Conservation (phyloP, 164 flowering plant species). For the Vitis riparia region DNA sequence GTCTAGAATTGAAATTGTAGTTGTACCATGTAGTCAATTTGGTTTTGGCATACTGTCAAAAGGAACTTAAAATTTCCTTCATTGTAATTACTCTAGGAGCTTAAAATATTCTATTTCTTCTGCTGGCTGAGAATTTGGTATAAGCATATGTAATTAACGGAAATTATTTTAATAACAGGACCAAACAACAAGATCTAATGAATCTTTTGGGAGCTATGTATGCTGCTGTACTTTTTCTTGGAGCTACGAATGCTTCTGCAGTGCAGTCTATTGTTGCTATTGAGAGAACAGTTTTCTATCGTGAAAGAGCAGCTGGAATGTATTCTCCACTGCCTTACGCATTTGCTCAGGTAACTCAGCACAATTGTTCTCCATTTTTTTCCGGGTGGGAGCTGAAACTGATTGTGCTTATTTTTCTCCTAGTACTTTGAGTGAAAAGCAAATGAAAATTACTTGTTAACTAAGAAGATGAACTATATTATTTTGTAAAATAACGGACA, state of each 20-base stretch:
- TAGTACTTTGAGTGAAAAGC: neutral
- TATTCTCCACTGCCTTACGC: conserved; percentile 77
- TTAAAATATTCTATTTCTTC: no score
- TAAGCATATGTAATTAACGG: neutral
- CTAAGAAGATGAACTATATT: neutral
- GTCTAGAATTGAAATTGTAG: no score
- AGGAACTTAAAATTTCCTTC: no score
- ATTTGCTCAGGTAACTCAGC: conserved; percentile 55
- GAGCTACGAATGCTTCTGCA: conserved; percentile 50
- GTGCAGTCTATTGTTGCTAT: conserved; percentile 54
- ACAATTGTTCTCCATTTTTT: neutral
- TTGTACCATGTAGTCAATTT: no score
- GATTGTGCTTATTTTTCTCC: no score
- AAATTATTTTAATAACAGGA: conserved; percentile 31
- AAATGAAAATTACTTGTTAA: neutral
- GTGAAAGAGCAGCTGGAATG: conserved; percentile 89
- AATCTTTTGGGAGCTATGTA: conserved; percentile 74
- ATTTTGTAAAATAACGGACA: no score
- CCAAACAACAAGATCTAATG: conserved; percentile 53
- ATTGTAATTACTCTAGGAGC: no score
- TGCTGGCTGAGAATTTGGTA: neutral
- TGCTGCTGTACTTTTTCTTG: conserved; percentile 69
- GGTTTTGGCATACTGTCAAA: no score
- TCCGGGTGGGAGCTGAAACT: no score
- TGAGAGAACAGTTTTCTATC: conserved; percentile 79